Conservation (phyloP, 1,284 basidiomycete species). For the Puccinia horiana region DNA sequence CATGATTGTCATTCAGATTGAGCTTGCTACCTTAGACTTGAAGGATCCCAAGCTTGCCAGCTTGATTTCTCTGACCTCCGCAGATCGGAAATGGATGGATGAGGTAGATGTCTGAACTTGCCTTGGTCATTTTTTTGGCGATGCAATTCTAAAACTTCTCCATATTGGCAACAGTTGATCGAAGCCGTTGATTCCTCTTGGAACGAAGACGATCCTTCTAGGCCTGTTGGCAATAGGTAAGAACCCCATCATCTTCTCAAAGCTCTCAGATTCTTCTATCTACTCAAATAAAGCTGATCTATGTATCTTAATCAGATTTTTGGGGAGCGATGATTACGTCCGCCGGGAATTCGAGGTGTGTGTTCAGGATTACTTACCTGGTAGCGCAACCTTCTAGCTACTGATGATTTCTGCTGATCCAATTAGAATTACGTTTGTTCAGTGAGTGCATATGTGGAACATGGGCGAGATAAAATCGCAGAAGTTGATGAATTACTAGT, state of each 20-base stretch:
- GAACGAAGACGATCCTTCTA: slow-evolving; percentile 67
- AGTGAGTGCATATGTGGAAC: slow-evolving; percentile 54
- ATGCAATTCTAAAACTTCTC: neutral
- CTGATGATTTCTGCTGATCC: neutral
- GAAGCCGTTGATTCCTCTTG: slow-evolving; percentile 79
- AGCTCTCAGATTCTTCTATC: slow-evolving; percentile 15
- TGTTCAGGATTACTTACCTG: slow-evolving; percentile 54
- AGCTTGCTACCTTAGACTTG: slow-evolving; percentile 80
- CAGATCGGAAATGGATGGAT: slow-evolving; percentile 95
- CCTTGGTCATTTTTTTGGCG: neutral
- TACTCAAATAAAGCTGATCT: neutral
- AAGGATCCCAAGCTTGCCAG: slow-evolving; percentile 77
- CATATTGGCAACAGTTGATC: slow-evolving; percentile 62
- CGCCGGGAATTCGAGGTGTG: slow-evolving; percentile 79
- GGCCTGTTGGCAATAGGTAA: slow-evolving; percentile 68
- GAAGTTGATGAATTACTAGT: neutral
- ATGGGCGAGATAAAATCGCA: neutral
- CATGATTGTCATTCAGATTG: slow-evolving; percentile 65
- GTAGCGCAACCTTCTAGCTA: slow-evolving; percentile 37
- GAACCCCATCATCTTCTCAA: slow-evolving; percentile 54
- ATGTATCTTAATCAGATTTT: slow-evolving; percentile 39
- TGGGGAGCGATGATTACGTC: slow-evolving; percentile 49
- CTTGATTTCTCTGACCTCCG: slow-evolving; percentile 76
- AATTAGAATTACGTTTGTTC: slow-evolving; percentile 75
- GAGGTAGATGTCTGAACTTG: slow-evolving; percentile 57